Base-by-base conservation (phyloP, 768 basidiomycete genomes). In the Russula lepida region DNA sequence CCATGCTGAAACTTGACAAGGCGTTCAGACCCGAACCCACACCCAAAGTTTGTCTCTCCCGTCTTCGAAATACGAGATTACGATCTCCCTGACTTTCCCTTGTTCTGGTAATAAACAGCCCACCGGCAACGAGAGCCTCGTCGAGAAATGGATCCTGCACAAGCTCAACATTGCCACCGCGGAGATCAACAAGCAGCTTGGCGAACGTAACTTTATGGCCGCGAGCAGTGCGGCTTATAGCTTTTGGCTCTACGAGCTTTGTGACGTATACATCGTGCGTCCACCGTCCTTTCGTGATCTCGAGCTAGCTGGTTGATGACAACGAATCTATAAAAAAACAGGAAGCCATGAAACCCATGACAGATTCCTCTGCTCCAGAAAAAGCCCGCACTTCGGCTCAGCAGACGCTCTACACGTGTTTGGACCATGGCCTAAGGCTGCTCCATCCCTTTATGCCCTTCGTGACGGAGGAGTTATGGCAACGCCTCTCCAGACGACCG, bases 331-430 rank as follows among this genome's bases (percentile, higher is more conserved):
- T n/a, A 63, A 60, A 51, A 23, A 63, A 60, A 52, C 71, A 95
- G 92, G 95, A 99, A 81, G 97, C 92, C 3, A 97, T 95, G 86
- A 99, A 99, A 73, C 92, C 94, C 9, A 91, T 98, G 84, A 92
- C 93, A 1, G 95, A 97, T 66, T 83, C 86, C 25, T 78, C 83
- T 4, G 83, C 85, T 0, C 78, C 87, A 7, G 68, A 76, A 1
- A 78, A 78, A 13, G 83, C 80, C 9, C 84, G 86, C 41, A 78
- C 77, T 53, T 98, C 95, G 12, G 90, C 95, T 4, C 95, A 97
- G 70, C 92, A 98, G 74, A 98, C 95, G 0, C 76, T 99, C 39
- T 97, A 98, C 73, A 95, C 88, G 7, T 95, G 93, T 71, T 80
- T 99, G 43, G 97, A 99, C 68, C 75, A 86, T 62, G 97, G 95